Percentiles rank a stretch among this genome's conserved stretches.
These are phyloP conservation scores for Verticillium zaregamsianum DNA, from an alignment of 2,329 filamentous ascomycete species.

Conservation along the genomic window DNA sequence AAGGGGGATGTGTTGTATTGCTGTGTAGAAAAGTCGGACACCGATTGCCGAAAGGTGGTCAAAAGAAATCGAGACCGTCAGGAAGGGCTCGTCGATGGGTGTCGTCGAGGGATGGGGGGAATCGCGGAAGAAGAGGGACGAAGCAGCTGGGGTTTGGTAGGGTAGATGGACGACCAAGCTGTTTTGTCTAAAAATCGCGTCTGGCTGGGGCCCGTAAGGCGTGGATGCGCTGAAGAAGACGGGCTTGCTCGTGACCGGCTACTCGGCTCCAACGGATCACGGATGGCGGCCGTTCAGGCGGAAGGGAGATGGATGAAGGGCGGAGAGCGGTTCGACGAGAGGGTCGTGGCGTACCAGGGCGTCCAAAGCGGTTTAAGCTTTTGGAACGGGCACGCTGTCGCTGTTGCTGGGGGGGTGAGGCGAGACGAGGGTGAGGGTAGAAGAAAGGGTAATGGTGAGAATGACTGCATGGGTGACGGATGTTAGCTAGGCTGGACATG, in stretches of 20 bases:
- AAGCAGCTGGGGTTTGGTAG: background rate
- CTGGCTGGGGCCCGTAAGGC: background rate
- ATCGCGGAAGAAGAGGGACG: background rate
- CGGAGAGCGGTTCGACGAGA: background rate
- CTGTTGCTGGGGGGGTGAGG: background rate
- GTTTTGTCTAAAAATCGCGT: background rate
- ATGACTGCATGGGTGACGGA: slow-evolving; percentile 2
- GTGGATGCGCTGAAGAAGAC: background rate
- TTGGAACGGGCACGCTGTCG: slow-evolving; percentile 1
- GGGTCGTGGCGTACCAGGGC: background rate
- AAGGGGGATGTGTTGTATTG: no score
- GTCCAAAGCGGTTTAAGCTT: slow-evolving; percentile 4
- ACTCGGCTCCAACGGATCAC: background rate
- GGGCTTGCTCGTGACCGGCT: background rate
- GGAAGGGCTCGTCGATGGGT: background rate
- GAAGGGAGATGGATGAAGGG: background rate
- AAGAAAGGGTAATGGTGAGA: slow-evolving; percentile 2
- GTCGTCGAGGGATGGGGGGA: background rate
- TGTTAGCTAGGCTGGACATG: background rate
- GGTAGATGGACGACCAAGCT: background rate
- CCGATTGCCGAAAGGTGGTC: no score
- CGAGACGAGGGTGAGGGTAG: background rate
- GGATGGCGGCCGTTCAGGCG: background rate
- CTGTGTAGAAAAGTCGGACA: no score
- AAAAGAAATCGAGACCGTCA: background rate